Evolutionary conservation across 2,329 filamentous ascomycete species (phyloP).

Genomic region (Trichophyton schoenleinii): DNA sequence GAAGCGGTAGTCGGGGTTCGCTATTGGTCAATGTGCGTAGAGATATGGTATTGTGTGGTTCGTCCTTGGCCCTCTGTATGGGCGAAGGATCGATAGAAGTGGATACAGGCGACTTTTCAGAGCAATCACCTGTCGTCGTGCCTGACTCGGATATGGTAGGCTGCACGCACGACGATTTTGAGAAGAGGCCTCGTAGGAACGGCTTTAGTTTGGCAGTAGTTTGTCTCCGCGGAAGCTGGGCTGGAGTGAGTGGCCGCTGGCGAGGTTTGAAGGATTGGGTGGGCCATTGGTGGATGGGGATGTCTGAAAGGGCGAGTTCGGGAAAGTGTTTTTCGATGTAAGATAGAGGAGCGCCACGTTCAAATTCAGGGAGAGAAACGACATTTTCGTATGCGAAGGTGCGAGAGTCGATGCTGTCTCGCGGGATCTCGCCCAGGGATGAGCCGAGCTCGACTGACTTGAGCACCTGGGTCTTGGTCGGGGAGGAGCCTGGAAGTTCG

Average conservation of each 20-base stretch:
- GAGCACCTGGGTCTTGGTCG: background rate
- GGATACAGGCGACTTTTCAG: background rate
- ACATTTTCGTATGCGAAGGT: background rate
- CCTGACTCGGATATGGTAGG: background rate
- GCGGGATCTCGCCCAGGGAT: background rate
- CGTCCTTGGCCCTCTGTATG: background rate
- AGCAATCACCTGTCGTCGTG: background rate
- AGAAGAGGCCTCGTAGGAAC: background rate
- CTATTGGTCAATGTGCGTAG: background rate
- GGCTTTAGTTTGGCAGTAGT: background rate
- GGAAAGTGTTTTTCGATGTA: constrained; percentile 2
- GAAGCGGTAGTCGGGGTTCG: constrained; percentile 1
- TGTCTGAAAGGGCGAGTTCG: background rate
- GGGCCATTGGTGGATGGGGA: background rate
- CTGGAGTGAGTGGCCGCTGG: background rate
- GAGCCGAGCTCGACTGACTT: background rate
- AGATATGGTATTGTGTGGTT: background rate
- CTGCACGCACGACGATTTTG: background rate
- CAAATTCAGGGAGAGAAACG: background rate
- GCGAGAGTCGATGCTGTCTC: background rate
- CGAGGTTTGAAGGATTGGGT: background rate
- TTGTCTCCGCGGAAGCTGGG: background rate
- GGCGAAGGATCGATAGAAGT: background rate
- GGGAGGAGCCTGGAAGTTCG: background rate
- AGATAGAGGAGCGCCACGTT: background rate